A percentile compares a stretch with the other conserved stretches of the same genome.
phyloP scores from a whole-genome alignment of 164 flowering plant species.

The Tetracentron sinense region DNA sequence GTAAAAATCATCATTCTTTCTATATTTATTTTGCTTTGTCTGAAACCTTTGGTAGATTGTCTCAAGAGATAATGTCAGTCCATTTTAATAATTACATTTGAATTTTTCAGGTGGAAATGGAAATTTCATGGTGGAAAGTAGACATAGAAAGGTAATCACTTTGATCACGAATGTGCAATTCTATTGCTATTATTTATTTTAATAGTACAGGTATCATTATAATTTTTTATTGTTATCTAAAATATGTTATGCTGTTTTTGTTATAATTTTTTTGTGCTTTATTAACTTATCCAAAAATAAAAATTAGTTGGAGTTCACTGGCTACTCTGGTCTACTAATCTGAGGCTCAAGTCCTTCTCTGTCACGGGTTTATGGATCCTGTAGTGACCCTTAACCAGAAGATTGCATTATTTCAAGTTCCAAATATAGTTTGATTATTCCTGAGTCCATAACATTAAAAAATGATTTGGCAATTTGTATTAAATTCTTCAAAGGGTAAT shows the following conservation, averaged over 20 bases:
- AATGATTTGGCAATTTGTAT: background rate
- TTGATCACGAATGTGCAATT: background rate
- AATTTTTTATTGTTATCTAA: background rate
- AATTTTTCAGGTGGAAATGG: conserved; percentile 38
- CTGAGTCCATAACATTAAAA: background rate
- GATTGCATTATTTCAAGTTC: background rate
- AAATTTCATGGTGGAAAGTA: conserved; percentile 28
- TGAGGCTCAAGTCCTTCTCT: background rate
- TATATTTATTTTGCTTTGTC: background rate
- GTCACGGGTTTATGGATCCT: background rate
- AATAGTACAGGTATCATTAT: too few relatives aligned
- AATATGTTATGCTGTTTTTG: too few relatives aligned
- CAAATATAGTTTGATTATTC: background rate
- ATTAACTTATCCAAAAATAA: too few relatives aligned
- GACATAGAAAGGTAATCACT: conserved; percentile 40
- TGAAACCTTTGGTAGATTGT: background rate
- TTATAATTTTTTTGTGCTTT: too few relatives aligned
- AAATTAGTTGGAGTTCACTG: too few relatives aligned
- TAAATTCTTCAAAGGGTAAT: background rate
- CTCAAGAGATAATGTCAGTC: background rate
- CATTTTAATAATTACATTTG: conserved; percentile 11
- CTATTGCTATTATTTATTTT: background rate
- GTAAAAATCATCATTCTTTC: conserved; percentile 23
- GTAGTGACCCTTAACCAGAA: background rate
- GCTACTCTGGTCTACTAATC: too few relatives aligned